These are phyloP conservation scores for Pseudopyrenochaeta lycopersici DNA, from an alignment of 2,329 filamentous ascomycete genomes.

Conservation along the genomic window DNA sequence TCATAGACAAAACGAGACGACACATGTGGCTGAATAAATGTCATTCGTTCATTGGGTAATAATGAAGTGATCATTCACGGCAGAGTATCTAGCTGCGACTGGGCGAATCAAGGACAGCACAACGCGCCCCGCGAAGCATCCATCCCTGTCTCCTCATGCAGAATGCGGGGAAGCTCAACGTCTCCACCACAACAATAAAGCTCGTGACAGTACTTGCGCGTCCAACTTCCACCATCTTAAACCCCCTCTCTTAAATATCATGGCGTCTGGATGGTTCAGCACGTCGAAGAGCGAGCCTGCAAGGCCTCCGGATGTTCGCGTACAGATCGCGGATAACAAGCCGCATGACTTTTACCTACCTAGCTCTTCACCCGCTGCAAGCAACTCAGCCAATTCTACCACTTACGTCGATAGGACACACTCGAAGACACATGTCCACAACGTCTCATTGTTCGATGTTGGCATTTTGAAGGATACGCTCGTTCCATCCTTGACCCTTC, in stretches of 20 bases:
- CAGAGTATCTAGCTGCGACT: background rate
- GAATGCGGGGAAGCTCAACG: conserved; percentile 35
- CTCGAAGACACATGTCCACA: conserved; percentile 43
- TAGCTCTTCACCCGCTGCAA: conserved; percentile 25
- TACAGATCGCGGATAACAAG: conserved; percentile 42
- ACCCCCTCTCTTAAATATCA: conserved; percentile 13
- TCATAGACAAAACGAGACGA: background rate
- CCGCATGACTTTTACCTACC: conserved; percentile 46
- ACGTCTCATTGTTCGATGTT: conserved; percentile 49
- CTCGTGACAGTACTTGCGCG: conserved; percentile 4
- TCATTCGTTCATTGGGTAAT: conserved; percentile 9
- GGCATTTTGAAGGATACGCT: conserved; percentile 64
- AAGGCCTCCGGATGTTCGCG: conserved; percentile 38
- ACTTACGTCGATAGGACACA: conserved; percentile 39
- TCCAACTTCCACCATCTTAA: conserved; percentile 5
- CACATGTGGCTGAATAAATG: conserved; percentile 7
- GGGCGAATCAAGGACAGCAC: conserved; percentile 11
- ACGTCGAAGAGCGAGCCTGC: conserved; percentile 27
- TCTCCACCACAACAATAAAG: conserved; percentile 15
- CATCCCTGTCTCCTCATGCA: conserved; percentile 10
- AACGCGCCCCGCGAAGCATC: conserved; percentile 1
- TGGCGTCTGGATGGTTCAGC: conserved; percentile 42
- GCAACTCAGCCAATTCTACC: conserved; percentile 9
- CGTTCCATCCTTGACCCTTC: conserved; percentile 63
- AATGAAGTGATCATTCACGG: background rate